phyloP scores from a whole-genome alignment of 345 rosid genomes.

The Trapa bicornis region DNA sequence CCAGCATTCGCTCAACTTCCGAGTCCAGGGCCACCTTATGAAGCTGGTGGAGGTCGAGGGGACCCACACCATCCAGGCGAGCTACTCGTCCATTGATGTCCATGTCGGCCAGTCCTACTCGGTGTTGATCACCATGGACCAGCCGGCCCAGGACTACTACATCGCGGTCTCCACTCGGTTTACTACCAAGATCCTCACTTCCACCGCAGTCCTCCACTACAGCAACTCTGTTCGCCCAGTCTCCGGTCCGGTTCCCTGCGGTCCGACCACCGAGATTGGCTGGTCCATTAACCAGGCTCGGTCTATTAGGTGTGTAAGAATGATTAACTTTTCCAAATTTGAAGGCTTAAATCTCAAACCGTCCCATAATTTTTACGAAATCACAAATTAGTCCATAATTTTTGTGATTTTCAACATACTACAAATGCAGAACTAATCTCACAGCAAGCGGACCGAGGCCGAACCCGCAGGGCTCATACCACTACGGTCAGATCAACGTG shows the following conservation, averaged over 20 bases:
- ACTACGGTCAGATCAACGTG: conserved; percentile 56
- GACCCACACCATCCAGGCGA: conserved; percentile 65
- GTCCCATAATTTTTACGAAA: too few relatives aligned
- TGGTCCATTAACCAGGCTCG: conserved; percentile 79
- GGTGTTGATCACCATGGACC: conserved; percentile 76
- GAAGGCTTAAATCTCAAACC: too few relatives aligned
- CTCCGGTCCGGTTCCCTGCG: conserved; percentile 36
- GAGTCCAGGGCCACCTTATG: conserved; percentile 59
- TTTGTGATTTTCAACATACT: too few relatives aligned
- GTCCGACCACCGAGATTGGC: conserved; percentile 35
- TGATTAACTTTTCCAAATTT: too few relatives aligned
- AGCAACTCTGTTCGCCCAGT: conserved; percentile 31
- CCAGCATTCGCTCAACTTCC: conserved; percentile 50
- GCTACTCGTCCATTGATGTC: conserved; percentile 51
- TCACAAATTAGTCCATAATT: too few relatives aligned
- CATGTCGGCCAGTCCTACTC: conserved; percentile 89
- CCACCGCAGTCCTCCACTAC: conserved; percentile 53
- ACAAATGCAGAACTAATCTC: conserved; percentile 48
- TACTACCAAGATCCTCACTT: conserved; percentile 25
- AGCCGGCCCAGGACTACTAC: conserved; percentile 45
- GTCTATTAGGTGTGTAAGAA: conserved; percentile 33
- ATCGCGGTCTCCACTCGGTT: conserved; percentile 52
- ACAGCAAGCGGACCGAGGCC: conserved; percentile 95
- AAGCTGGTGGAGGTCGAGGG: conserved; percentile 88
- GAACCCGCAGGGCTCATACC: conserved; percentile 95